phyloP scores from a whole-genome alignment of 768 basidiomycete genomes.

The Tephrocybe sp. region DNA sequence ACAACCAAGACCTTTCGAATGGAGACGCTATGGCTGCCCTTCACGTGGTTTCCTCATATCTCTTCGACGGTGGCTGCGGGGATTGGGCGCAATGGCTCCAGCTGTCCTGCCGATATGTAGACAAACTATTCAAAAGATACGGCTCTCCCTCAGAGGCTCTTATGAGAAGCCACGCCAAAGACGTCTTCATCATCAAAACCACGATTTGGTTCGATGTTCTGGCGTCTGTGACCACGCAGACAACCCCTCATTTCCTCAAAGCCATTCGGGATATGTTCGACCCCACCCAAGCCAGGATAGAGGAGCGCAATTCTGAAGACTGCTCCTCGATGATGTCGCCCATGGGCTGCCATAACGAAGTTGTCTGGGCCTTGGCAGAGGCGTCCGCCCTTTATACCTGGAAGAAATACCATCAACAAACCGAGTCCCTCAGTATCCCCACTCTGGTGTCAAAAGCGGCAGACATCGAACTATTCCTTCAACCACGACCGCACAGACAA shows the following conservation, averaged over 20 bases:
- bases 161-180: conserved; percentile 42
- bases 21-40: conserved; percentile 81
- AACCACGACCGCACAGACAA: conserved; percentile 21
- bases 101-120: conserved; percentile 59
- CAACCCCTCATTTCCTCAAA: conserved; percentile 54
- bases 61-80: conserved; percentile 77
- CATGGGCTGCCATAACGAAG: conserved; percentile 83
- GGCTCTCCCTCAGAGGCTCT: conserved; percentile 46
- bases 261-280: conserved; percentile 60
- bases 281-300: conserved; percentile 41
- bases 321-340: conserved; percentile 75
- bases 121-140: conserved; percentile 40
- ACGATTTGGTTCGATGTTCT: conserved; percentile 89
- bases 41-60: conserved; percentile 72
- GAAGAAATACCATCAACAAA: conserved; percentile 47
- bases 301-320: conserved; percentile 25
- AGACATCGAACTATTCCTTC: conserved; percentile 47
- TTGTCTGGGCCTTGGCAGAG: conserved; percentile 79
- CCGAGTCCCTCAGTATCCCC: conserved; percentile 56
- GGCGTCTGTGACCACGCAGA: conserved; percentile 69
- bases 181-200: conserved; percentile 78
- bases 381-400: conserved; percentile 64
- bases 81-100: conserved; percentile 68
- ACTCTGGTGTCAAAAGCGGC: conserved; percentile 56
- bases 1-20: conserved; percentile 34